phyloP scores from a whole-genome alignment of 495 filamentous ascomycete genomes.

The Penicillium steckii region DNA sequence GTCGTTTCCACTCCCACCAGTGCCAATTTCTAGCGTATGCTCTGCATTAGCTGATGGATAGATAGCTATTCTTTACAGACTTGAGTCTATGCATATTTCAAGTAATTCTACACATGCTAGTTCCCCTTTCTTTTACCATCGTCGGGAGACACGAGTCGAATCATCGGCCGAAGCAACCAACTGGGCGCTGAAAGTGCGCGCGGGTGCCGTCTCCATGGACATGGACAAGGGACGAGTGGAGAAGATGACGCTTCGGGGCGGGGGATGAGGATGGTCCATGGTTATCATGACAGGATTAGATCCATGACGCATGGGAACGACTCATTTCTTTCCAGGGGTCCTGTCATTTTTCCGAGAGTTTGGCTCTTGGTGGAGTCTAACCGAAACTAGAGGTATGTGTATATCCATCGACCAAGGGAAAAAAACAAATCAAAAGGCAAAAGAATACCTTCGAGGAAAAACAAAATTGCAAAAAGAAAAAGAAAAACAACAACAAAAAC shows the following conservation, averaged over 20 bases:
- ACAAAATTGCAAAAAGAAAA: constrained; percentile 4
- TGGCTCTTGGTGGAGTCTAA: constrained; percentile 16
- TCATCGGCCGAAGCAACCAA: constrained; percentile 9
- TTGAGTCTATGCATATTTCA: too few species aligned
- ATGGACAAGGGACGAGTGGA: constrained; percentile 30
- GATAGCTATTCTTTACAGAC: not conserved
- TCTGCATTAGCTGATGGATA: not conserved
- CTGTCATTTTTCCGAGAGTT: constrained; percentile 30
- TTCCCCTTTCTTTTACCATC: constrained; percentile 10
- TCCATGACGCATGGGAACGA: constrained; percentile 18
- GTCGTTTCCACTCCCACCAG: not conserved
- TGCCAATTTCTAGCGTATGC: not conserved
- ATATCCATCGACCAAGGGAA: not conserved
- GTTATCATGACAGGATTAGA: constrained; percentile 2
- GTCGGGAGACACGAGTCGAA: constrained; percentile 23
- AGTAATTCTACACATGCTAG: not conserved
- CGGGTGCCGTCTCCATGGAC: constrained; percentile 26
- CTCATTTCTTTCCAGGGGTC: constrained; percentile 5
- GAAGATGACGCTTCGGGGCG: constrained; percentile 6
- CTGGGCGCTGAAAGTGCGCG: constrained; percentile 28
- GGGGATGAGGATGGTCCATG: not conserved
- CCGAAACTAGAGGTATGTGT: constrained; percentile 5
- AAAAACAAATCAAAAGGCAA: not conserved
- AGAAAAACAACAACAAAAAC: not conserved
- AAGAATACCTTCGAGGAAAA: not conserved